phyloP scores from a whole-genome alignment of 768 basidiomycete genomes.

The Guyanaporus albipodus region DNA sequence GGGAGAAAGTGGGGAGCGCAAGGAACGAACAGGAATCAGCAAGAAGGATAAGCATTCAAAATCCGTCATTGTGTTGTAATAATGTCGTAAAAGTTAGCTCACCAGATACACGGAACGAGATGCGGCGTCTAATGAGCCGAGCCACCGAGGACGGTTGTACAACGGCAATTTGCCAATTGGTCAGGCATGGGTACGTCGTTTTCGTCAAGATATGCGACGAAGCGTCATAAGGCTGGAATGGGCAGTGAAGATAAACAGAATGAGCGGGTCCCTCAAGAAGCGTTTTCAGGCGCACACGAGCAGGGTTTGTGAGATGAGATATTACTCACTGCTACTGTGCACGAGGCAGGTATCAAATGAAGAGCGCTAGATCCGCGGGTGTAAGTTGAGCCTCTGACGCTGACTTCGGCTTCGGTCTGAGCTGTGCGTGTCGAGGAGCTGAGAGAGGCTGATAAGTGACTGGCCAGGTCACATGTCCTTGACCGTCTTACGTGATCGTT shows the following conservation, averaged over 20 bases:
- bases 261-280: no score
- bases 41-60: constrained; percentile 10
- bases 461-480: no score
- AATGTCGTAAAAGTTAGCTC: constrained; percentile 31
- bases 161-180: constrained; percentile 18
- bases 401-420: constrained; percentile 21
- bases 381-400: constrained; percentile 17
- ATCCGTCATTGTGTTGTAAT: constrained; percentile 27
- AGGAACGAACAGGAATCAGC: constrained; percentile 7
- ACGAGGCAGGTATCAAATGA: constrained; percentile 27
- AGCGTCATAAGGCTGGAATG: no score
- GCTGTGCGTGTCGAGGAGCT: no score
- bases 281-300: no score
- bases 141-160: constrained; percentile 9
- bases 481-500: constrained; percentile 25
- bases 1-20: constrained; percentile 1
- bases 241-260: no score
- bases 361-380: constrained; percentile 31
- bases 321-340: constrained; percentile 10
- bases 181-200: constrained; percentile 4
- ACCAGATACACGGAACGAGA: constrained; percentile 19
- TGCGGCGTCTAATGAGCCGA: constrained; percentile 10
- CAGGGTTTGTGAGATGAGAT: constrained; percentile 4
- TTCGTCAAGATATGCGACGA: constrained; percentile 5
- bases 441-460: no score